Evolutionary conservation across 169 alveolate genomes (phyloP).

Genomic region (Neospora caninum): DNA sequence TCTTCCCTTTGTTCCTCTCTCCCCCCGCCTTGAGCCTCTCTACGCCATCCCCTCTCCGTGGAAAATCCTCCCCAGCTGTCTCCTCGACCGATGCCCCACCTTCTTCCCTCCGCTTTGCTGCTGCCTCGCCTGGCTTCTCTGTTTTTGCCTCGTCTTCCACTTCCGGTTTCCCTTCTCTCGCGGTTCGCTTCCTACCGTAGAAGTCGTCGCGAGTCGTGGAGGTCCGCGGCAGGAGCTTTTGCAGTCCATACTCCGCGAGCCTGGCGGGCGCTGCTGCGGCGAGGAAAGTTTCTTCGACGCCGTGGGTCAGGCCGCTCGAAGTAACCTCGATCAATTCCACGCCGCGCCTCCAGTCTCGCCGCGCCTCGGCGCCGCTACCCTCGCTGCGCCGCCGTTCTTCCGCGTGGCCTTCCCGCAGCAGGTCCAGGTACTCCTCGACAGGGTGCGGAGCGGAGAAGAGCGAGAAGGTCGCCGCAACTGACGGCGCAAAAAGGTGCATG

Average conservation of each 20-base stretch:
- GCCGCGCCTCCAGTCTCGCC: neutral
- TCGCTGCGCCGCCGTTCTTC: neutral
- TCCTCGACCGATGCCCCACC: no score
- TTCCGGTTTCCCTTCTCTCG: no score
- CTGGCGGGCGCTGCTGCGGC: neutral
- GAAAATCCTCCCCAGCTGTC: no score
- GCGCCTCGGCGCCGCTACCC: neutral
- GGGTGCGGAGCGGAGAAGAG: neutral
- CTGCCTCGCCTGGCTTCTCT: no score
- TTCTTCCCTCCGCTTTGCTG: no score
- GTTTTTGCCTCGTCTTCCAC: no score
- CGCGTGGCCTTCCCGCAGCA: neutral
- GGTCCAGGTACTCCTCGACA: neutral
- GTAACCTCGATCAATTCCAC: constrained; percentile 12
- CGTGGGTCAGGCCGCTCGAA: constrained; percentile 38
- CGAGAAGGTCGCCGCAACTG: neutral
- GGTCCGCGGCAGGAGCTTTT: neutral
- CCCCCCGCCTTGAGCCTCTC: no score
- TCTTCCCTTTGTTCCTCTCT: neutral
- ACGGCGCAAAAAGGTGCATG: neutral
- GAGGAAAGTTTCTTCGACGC: constrained; percentile 32
- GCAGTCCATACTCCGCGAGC: neutral
- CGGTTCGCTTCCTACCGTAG: neutral
- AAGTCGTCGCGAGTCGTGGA: neutral
- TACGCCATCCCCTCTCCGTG: no score